Conservation (phyloP, 2,329 filamentous ascomycete genomes). For the Cercospora sp. region DNA sequence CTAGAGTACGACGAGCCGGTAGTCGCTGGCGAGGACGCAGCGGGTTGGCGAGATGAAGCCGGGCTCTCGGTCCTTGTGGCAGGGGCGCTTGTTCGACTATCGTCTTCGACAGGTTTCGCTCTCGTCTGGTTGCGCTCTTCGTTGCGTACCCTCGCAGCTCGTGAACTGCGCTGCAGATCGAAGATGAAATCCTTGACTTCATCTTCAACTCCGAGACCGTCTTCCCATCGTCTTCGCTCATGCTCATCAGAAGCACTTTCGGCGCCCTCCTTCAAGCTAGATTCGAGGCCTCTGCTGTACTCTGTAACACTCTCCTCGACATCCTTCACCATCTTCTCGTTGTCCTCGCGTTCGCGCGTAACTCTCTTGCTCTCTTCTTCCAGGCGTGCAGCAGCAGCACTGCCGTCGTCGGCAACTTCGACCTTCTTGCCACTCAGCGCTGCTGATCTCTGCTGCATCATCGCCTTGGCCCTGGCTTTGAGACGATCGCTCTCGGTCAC, state of each 20-base stretch:
- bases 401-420: conserved; percentile 67
- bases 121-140: conserved; percentile 49
- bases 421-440: conserved; percentile 80
- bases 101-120: conserved; percentile 30
- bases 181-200: conserved; percentile 98
- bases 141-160: conserved; percentile 68
- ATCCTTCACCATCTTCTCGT: conserved; percentile 94
- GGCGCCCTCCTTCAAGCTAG: conserved; percentile 78
- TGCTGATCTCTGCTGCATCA: conserved; percentile 97
- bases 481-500: conserved; percentile 92
- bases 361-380: conserved; percentile 85
- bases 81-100: conserved; percentile 34
- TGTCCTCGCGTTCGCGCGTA: conserved; percentile 83
- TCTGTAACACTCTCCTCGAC: conserved; percentile 95
- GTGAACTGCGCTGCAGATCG: conserved; percentile 84
- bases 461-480: conserved; percentile 91
- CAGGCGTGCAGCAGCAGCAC: conserved; percentile 76
- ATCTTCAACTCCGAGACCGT: conserved; percentile 92
- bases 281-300: conserved; percentile 80
- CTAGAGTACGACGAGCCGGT: conserved; percentile 70
- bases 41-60: conserved; percentile 29
- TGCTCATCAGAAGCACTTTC: conserved; percentile 79
- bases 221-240: conserved; percentile 91
- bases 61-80: conserved; percentile 37
- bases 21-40: conserved; percentile 48